phyloP scores from a whole-genome alignment of 768 basidiomycete genomes.

The Amanita rimosa region DNA sequence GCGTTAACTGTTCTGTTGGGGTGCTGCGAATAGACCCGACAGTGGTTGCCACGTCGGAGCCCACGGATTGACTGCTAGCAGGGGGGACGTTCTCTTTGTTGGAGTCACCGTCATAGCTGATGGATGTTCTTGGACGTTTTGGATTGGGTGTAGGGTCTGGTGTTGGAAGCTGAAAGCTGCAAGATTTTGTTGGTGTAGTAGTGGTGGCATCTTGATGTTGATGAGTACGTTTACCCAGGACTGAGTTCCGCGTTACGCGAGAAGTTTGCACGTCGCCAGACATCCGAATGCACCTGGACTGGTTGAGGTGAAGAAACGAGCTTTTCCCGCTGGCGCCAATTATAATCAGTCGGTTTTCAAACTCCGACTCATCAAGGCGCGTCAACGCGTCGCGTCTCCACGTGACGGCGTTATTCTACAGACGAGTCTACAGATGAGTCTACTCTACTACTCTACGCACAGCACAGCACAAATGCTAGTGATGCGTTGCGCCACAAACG shows the following conservation, averaged over 20 bases:
- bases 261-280: conserved; percentile 27
- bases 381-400: conserved; percentile 27
- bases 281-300: conserved; percentile 1
- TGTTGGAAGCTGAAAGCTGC: conserved; percentile 36
- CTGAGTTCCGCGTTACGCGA: conserved; percentile 31
- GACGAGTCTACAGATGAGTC: too few species aligned
- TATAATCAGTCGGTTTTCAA: conserved; percentile 19
- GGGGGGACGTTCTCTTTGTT: conserved; percentile 82
- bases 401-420: conserved; percentile 14
- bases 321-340: conserved; percentile 2
- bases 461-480: too few species aligned
- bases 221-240: conserved; percentile 41
- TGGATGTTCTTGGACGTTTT: conserved; percentile 49
- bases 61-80: conserved; percentile 26
- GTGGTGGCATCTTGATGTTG: conserved; percentile 22
- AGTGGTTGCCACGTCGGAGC: conserved; percentile 21
- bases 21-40: conserved; percentile 26
- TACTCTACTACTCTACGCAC: not conserved
- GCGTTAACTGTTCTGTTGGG: conserved; percentile 24
- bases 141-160: conserved; percentile 54
- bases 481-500: conserved; percentile 1
- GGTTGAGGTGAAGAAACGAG: conserved; percentile 7
- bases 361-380: conserved; percentile 29
- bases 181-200: conserved; percentile 12
- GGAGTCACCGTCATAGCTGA: conserved; percentile 37